Evolutionary conservation across 2,329 filamentous ascomycete genomes (phyloP).

Genomic region (Aspergillus sclerotialis): DNA sequence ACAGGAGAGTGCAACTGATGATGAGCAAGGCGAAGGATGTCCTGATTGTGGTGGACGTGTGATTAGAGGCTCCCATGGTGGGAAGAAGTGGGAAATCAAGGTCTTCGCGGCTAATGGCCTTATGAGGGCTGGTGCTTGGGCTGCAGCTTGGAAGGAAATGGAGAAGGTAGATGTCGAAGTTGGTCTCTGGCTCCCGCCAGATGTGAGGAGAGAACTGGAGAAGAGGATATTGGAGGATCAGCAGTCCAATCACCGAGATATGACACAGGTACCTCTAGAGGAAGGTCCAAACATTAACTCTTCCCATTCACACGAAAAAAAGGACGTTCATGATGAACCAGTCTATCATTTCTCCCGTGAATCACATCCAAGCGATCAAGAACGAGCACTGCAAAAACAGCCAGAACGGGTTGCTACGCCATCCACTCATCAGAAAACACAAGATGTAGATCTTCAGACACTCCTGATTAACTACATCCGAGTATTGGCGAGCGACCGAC

Average conservation of each 20-base stretch:
- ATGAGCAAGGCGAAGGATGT: slow-evolving; percentile 38
- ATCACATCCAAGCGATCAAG: slow-evolving; percentile 1
- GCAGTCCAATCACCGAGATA: slow-evolving; percentile 13
- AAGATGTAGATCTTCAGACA: slow-evolving; percentile 45
- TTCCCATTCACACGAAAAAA: background rate
- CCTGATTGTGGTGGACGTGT: slow-evolving; percentile 45
- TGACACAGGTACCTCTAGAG: slow-evolving; percentile 8
- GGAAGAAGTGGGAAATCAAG: slow-evolving; percentile 59
- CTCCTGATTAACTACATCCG: slow-evolving; percentile 49
- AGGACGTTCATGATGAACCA: background rate
- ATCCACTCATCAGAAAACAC: slow-evolving; percentile 5
- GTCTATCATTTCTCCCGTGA: slow-evolving; percentile 1
- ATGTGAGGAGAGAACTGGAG: slow-evolving; percentile 46
- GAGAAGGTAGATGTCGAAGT: slow-evolving; percentile 96
- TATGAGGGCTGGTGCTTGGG: slow-evolving; percentile 88
- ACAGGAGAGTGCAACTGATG: slow-evolving; percentile 29
- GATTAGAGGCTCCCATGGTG: slow-evolving; percentile 38
- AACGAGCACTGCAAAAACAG: slow-evolving; percentile 4
- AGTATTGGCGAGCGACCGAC: slow-evolving; percentile 45
- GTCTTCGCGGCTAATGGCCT: slow-evolving; percentile 92
- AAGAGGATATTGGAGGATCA: slow-evolving; percentile 36
- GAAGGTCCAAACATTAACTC: slow-evolving; percentile 6
- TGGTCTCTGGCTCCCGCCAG: slow-evolving; percentile 58
- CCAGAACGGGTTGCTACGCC: slow-evolving; percentile 1
- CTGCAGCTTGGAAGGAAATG: slow-evolving; percentile 94